Evolutionary conservation across 129 eudicot species (phyloP).

Genomic region (Heracleum sosnowskyi): DNA sequence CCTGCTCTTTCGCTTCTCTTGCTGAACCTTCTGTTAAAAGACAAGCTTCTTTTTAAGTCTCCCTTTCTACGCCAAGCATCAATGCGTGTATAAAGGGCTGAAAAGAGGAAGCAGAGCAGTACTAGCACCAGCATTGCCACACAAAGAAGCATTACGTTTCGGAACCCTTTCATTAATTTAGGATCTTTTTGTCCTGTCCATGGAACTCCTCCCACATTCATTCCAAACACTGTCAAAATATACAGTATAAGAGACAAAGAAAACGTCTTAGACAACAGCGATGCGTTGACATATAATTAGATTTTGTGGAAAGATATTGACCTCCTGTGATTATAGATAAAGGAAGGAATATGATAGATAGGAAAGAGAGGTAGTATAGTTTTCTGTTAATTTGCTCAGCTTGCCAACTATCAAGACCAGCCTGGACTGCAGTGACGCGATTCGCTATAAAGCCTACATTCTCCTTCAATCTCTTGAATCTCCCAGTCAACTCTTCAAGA

Average conservation of each 20-base stretch:
- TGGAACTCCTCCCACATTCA: constrained; percentile 99
- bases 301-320: constrained; percentile 19
- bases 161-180: constrained; percentile 57
- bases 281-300: background rate
- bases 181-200: constrained; percentile 83
- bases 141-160: constrained; percentile 77
- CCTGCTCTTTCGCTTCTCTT: constrained; percentile 39
- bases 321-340: constrained; percentile 92
- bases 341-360: constrained; percentile 89
- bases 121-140: constrained; percentile 42
- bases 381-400: constrained; percentile 89
- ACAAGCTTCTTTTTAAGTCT: constrained; percentile 41
- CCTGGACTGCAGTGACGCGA: constrained; percentile 88
- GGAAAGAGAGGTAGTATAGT: constrained; percentile 85
- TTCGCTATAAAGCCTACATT: constrained; percentile 87
- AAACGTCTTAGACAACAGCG: background rate
- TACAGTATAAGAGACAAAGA: background rate
- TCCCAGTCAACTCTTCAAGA: constrained; percentile 68
- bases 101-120: constrained; percentile 72
- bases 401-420: constrained; percentile 97
- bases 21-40: constrained; percentile 45
- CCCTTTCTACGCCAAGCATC: constrained; percentile 61
- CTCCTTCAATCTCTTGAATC: constrained; percentile 75
- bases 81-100: constrained; percentile 41
- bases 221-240: constrained; percentile 66